These are phyloP conservation scores for Myriangium duriaei DNA, from an alignment of 2,329 filamentous ascomycete species.

Conservation along the genomic window DNA sequence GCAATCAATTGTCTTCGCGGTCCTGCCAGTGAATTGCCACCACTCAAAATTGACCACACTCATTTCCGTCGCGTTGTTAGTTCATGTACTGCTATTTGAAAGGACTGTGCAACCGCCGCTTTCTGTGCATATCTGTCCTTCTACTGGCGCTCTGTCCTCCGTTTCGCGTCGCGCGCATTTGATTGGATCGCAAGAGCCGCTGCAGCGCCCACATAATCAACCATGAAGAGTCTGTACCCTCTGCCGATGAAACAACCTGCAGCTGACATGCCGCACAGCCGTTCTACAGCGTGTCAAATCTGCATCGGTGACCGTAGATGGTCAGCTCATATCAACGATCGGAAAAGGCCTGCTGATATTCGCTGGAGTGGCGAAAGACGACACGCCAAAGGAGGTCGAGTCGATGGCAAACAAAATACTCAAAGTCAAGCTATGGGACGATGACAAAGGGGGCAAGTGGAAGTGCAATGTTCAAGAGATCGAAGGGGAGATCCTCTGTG, in stretches of 20 bases:
- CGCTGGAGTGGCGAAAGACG: constrained; percentile 79
- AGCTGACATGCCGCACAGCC: constrained; percentile 44
- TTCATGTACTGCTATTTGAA: too few species aligned
- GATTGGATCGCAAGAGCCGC: neutral
- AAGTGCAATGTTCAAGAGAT: constrained; percentile 83
- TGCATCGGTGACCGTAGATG: constrained; percentile 89
- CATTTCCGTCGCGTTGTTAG: too few species aligned
- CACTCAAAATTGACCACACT: too few species aligned
- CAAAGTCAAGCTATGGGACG: constrained; percentile 86
- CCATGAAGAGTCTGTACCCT: constrained; percentile 30
- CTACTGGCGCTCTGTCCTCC: neutral
- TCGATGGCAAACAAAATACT: constrained; percentile 72
- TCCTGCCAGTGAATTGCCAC: neutral
- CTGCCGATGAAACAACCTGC: constrained; percentile 9
- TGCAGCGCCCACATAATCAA: constrained; percentile 6
- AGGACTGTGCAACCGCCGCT: too few species aligned
- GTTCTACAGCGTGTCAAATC: constrained; percentile 90
- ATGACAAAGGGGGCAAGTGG: constrained; percentile 71
- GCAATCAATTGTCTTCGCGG: neutral
- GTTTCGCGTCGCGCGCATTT: neutral
- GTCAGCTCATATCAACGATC: constrained; percentile 79
- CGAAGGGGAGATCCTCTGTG: constrained; percentile 83
- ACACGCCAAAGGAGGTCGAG: constrained; percentile 80
- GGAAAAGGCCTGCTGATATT: constrained; percentile 82
- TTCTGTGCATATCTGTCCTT: neutral